Percentiles rank a stretch among this genome's conserved stretches.
Conservation (phyloP, 805 yeast species). For the Wickerhamomyces silvicola region DNA sequence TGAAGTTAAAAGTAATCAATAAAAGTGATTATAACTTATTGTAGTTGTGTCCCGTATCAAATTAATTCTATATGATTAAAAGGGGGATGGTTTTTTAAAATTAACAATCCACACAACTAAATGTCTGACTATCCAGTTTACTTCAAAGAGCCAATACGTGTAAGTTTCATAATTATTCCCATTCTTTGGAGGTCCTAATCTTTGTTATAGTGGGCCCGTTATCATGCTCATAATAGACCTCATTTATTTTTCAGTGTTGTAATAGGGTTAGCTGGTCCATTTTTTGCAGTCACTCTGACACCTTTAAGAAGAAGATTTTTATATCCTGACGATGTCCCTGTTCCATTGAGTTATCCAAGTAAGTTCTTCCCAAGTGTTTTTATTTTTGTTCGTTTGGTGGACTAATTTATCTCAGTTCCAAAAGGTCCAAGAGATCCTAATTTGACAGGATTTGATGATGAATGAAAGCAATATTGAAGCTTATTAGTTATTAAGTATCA, state of each 20-base stretch:
- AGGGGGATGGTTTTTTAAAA: too few species aligned
- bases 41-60: too few species aligned
- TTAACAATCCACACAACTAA: too few species aligned
- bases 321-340: conserved; percentile 57
- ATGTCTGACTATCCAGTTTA: conserved; percentile 39
- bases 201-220: conserved; percentile 56
- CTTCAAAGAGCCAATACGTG: conserved; percentile 57
- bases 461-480: conserved; percentile 3
- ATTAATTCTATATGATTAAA: too few species aligned
- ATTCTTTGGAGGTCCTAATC: conserved; percentile 14
- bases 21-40: too few species aligned
- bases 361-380: conserved; percentile 5
- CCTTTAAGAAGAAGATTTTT: conserved; percentile 66
- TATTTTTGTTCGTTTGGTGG: background rate
- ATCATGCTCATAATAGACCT: conserved; percentile 70
- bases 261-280: conserved; percentile 64
- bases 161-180: conserved; percentile 30
- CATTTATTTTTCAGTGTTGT: conserved; percentile 61
- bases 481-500: conserved; percentile 1
- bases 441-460: conserved; percentile 53
- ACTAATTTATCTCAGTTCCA: conserved; percentile 43
- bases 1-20: too few species aligned
- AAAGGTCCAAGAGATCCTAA: conserved; percentile 41
- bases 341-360: conserved; percentile 46
- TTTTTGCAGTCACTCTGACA: conserved; percentile 49